A percentile compares a stretch with the other conserved stretches of the same genome.
phyloP scores from a whole-genome alignment of 179 eudicot species.

The Carnegiea gigantea region DNA sequence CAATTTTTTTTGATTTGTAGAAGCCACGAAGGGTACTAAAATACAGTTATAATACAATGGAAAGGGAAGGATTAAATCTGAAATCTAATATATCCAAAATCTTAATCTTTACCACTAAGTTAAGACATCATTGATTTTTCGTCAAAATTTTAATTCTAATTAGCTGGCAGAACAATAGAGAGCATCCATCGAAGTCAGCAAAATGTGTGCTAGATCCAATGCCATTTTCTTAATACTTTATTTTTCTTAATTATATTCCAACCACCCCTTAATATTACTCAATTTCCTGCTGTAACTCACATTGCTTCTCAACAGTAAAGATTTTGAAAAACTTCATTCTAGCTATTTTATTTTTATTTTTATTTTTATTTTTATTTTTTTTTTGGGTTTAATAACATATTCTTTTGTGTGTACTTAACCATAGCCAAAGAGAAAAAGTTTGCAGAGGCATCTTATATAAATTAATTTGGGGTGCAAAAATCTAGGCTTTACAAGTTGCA shows the following conservation, averaged over 20 bases:
- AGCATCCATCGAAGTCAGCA: slow-evolving; percentile 35
- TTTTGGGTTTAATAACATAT: not conserved
- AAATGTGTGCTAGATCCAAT: slow-evolving; percentile 40
- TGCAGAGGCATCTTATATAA: slow-evolving; percentile 6
- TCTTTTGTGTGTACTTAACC: not conserved
- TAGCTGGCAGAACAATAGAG: slow-evolving; percentile 11
- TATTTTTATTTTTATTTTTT: not conserved
- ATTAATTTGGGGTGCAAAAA: slow-evolving; percentile 1
- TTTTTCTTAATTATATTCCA: not conserved
- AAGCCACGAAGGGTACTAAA: no score
- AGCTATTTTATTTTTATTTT: not conserved
- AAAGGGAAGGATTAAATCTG: no score
- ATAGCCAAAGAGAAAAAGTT: not conserved
- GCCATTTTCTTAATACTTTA: slow-evolving; percentile 16
- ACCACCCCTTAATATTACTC: not conserved
- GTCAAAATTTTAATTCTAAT: not conserved
- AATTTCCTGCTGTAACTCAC: not conserved
- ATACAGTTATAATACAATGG: no score
- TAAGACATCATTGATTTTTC: not conserved
- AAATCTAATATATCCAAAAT: no score
- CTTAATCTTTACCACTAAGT: no score
- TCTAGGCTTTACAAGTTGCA: not conserved
- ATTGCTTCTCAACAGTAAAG: not conserved
- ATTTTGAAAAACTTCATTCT: not conserved
- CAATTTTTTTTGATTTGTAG: no score